Percentiles rank a stretch among this genome's conserved stretches.
These are phyloP conservation scores for Agaricus sinodeliciosus DNA, from an alignment of 768 basidiomycete genomes.

Conservation along the genomic window DNA sequence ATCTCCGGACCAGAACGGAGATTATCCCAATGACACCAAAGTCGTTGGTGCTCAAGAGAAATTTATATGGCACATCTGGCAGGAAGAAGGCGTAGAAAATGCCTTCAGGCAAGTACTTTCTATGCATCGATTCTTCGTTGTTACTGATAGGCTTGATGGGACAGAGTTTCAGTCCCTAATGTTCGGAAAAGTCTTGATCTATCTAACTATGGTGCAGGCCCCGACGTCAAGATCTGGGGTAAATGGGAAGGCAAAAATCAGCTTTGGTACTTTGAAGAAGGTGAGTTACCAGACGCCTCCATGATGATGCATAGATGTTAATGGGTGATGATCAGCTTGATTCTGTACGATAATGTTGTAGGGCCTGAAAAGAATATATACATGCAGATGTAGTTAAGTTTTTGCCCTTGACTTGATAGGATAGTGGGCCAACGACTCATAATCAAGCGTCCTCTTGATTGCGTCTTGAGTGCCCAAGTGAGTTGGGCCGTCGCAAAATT, in stretches of 20 bases:
- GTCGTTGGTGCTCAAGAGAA: constrained; percentile 21
- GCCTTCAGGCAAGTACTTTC: constrained; percentile 18
- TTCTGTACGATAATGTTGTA: neutral
- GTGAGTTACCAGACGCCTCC: constrained; percentile 4
- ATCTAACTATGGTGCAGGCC: constrained; percentile 35
- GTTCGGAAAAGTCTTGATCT: constrained; percentile 34
- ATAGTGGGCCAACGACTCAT: no score
- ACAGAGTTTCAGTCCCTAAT: constrained; percentile 31
- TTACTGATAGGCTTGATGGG: neutral
- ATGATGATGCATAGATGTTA: neutral
- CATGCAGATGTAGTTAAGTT: no score
- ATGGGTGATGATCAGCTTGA: neutral
- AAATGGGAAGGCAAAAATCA: constrained; percentile 36
- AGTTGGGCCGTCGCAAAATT: no score
- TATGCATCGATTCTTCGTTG: neutral
- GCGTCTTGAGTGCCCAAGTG: no score
- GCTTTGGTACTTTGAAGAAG: constrained; percentile 18
- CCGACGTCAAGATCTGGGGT: constrained; percentile 34
- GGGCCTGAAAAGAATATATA: neutral
- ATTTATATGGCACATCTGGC: constrained; percentile 33
- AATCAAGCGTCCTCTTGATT: no score
- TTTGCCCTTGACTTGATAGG: no score
- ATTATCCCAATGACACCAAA: constrained; percentile 20
- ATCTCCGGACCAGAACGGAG: neutral
- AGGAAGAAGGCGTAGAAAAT: constrained; percentile 19